phyloP scores from a whole-genome alignment of 2,329 filamentous ascomycete species.

The Polychaeton citri region DNA sequence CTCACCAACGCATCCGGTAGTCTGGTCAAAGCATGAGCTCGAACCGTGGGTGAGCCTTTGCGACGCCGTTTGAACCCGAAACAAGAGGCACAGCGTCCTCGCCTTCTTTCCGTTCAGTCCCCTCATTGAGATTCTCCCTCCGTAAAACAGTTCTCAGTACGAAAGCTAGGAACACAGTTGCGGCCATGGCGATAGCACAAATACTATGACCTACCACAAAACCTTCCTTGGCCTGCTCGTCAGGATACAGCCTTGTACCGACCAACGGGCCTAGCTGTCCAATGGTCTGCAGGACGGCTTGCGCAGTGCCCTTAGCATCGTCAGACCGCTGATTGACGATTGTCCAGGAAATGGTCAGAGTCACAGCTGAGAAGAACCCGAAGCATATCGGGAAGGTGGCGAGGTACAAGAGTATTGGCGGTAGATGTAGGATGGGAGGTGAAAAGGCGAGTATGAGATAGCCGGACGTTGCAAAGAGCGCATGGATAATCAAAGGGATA shows the following conservation, averaged over 20 bases:
- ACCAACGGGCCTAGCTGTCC: constrained; percentile 63
- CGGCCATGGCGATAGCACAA: constrained; percentile 37
- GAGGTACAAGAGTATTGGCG: constrained; percentile 45
- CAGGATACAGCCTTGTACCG: constrained; percentile 42
- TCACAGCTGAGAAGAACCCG: constrained; percentile 76
- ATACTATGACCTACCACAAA: constrained; percentile 38
- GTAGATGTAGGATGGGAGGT: constrained; percentile 18
- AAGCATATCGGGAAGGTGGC: constrained; percentile 65
- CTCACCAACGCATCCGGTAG: no score
- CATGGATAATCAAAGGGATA: constrained; percentile 54
- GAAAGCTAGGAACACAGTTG: constrained; percentile 30
- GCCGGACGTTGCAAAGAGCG: constrained; percentile 47
- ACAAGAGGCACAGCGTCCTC: background rate
- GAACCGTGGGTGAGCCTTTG: background rate
- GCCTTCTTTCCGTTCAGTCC: background rate
- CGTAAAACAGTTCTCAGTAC: constrained; percentile 28
- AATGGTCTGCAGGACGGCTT: constrained; percentile 68
- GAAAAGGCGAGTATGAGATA: constrained; percentile 34
- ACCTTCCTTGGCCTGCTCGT: constrained; percentile 23
- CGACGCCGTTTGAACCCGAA: background rate
- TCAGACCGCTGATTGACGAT: constrained; percentile 70
- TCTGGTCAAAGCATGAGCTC: background rate
- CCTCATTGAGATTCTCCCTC: constrained; percentile 17
- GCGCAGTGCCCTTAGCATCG: constrained; percentile 58
- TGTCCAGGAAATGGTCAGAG: constrained; percentile 75